Evolutionary conservation across 1,139 yeast genomes (phyloP).

Genomic region (Geotrichum citri-aurantii): DNA sequence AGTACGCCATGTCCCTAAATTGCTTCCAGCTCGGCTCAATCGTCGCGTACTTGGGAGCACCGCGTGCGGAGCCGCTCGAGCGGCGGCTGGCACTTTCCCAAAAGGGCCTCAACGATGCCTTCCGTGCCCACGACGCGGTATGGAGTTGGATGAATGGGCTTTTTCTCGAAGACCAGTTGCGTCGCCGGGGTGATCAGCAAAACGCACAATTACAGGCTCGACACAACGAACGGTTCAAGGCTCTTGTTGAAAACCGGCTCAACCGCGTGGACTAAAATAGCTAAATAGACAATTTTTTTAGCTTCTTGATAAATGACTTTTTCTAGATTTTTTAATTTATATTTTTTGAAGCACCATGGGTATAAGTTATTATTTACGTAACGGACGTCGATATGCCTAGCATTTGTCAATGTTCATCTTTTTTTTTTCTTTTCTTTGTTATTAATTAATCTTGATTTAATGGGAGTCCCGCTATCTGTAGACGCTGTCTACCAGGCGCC

Average conservation of each 20-base stretch:
- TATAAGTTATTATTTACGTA: not conserved
- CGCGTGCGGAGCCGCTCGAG: conserved; percentile 5
- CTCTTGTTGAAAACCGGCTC: conserved; percentile 9
- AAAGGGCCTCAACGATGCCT: conserved; percentile 17
- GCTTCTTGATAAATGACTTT: no score
- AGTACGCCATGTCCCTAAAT: conserved; percentile 15
- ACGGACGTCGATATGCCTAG: not conserved
- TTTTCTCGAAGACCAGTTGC: conserved; percentile 11
- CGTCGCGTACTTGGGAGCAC: conserved; percentile 13
- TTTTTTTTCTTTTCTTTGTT: no score
- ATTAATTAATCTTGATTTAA: not conserved
- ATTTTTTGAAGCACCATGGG: not conserved
- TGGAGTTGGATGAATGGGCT: conserved; percentile 20
- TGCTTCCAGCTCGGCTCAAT: conserved; percentile 16
- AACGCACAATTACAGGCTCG: conserved; percentile 7
- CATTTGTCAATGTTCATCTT: not conserved
- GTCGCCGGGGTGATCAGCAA: conserved; percentile 8
- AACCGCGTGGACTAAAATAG: conserved; percentile 17
- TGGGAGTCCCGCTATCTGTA: not conserved
- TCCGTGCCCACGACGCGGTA: conserved; percentile 8
- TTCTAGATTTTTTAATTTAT: not conserved
- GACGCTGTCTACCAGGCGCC: conserved; percentile 5
- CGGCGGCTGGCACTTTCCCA: conserved; percentile 9
- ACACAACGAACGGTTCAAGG: conserved; percentile 3
- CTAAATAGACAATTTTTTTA: not conserved